Evolutionary conservation across 202 grass and related monocot genomes (phyloP).

Genomic region (Panicum virgatum): DNA sequence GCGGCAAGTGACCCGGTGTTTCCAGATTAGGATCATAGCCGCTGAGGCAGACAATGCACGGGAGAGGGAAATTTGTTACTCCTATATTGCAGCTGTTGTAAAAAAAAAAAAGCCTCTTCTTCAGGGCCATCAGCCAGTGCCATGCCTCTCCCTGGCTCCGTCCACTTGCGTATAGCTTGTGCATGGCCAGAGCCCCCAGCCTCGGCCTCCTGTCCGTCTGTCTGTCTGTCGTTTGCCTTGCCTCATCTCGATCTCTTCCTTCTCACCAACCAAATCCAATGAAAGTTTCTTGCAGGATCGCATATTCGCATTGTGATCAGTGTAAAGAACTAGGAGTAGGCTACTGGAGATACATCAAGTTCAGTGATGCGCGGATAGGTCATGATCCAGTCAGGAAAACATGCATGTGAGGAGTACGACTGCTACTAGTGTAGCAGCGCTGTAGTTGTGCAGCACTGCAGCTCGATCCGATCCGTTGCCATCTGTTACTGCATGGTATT

Average conservation of each 20-base stretch:
- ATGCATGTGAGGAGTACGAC: conserved; percentile 25
- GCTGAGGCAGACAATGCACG: background rate
- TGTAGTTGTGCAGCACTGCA: background rate
- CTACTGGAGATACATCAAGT: conserved; percentile 1
- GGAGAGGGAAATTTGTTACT: conserved; percentile 47
- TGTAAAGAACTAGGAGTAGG: background rate
- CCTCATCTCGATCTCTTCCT: background rate
- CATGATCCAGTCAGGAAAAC: background rate
- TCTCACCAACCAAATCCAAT: conserved; percentile 1
- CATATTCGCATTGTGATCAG: conserved; percentile 6
- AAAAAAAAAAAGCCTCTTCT: conserved; percentile 49
- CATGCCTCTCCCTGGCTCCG: background rate
- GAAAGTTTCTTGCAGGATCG: background rate
- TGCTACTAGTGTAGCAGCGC: background rate
- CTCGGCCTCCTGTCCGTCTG: background rate
- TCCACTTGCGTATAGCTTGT: background rate
- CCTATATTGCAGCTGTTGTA: conserved; percentile 39
- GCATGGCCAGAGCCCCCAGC: background rate
- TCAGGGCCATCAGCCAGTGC: conserved; percentile 31
- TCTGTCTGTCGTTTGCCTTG: background rate
- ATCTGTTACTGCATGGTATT: conserved; percentile 19
- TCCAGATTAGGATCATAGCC: conserved; percentile 3
- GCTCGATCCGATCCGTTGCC: conserved; percentile 7
- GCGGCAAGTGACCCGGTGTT: background rate
- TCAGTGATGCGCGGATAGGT: background rate